Evolutionary conservation across 2,329 filamentous ascomycete species (phyloP), one percentile per base, ranked within the genome.

Genomic region (Diaporthe batatas): DNA sequence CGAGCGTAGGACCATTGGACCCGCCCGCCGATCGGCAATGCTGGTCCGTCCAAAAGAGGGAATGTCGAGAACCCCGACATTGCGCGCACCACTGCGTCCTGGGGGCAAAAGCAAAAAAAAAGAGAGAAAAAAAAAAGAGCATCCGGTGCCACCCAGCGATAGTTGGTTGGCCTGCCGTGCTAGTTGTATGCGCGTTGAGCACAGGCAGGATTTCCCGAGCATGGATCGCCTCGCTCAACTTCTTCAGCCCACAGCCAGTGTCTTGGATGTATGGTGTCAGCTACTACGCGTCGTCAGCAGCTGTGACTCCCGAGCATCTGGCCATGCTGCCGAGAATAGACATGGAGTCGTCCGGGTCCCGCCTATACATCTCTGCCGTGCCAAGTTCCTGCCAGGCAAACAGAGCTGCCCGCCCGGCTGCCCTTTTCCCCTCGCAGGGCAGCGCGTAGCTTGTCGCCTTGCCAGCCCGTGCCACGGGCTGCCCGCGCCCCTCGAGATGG

Each of bases 21-120:
- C 62, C 62, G 62, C 62, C 62, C 14, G 47, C 62, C 21, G 62
- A 67, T 67, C 62, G 53, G 62, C 44, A 53, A 67, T 67, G 62
- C 62, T 67, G 47, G 62, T 67, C 62, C 32, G 23, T 67, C 62
- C 62, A 25, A 39, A 67, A 53, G 47, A 67, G 62, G 62, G n/a
- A 67, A 67, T 49, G 62, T 67, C 32, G 44, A 67, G 12, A 23
- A 39, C 44, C 62, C 62, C n/a, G 47, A 51, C 62, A 67, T 3
- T 29, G 47, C 62, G 47, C 47, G 62, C 62, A n/a, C 14, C 47
- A 16, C 16, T 53, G 62, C 32, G 62, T 49, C 59, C 42, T 53
- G 34, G 23, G 23, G 1, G 21, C 42, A 65, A 65, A 34, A 51
- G 44, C 47, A 51, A 51, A 65, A 55, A 21, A 7, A 29, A 29